These are phyloP conservation scores for Aspergillus chevalieri DNA, from an alignment of 2,329 filamentous ascomycete genomes.

Conservation along the genomic window DNA sequence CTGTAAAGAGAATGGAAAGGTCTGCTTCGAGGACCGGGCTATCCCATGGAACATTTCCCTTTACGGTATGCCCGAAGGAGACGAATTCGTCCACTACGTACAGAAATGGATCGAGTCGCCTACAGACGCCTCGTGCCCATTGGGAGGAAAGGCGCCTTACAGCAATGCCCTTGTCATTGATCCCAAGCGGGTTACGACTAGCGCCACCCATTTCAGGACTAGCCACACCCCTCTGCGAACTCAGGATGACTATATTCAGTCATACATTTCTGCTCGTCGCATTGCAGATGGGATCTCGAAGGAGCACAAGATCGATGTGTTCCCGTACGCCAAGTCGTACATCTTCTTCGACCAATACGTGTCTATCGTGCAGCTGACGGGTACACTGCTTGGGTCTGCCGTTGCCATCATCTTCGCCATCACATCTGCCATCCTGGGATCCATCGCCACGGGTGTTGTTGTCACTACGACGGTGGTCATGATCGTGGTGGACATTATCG, in stretches of 20 bases:
- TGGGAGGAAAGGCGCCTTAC: conserved; percentile 85
- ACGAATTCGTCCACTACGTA: conserved; percentile 85
- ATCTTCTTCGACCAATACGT: conserved; percentile 99
- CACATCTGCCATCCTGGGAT: conserved; percentile 75
- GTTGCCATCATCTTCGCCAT: conserved; percentile 80
- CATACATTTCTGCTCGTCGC: conserved; percentile 81
- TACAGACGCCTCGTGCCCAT: conserved; percentile 75
- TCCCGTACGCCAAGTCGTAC: conserved; percentile 96
- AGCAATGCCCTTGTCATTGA: conserved; percentile 77
- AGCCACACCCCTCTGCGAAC: conserved; percentile 79
- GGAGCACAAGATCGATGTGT: conserved; percentile 71
- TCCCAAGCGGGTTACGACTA: conserved; percentile 58
- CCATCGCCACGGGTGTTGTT: conserved; percentile 70
- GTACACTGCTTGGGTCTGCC: conserved; percentile 71
- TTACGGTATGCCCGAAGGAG: conserved; percentile 81
- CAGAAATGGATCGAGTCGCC: conserved; percentile 75
- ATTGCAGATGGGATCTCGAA: conserved; percentile 71
- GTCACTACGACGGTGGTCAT: conserved; percentile 85
- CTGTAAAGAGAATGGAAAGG: conserved; percentile 63
- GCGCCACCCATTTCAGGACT: conserved; percentile 86
- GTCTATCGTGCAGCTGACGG: conserved; percentile 73
- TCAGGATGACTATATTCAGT: conserved; percentile 87
- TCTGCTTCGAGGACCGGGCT: conserved; percentile 72
- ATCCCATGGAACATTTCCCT: conserved; percentile 87
- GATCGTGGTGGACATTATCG: conserved; percentile 90